phyloP scores from a whole-genome alignment of 768 basidiomycete species.

The Suillus subalutaceus region DNA sequence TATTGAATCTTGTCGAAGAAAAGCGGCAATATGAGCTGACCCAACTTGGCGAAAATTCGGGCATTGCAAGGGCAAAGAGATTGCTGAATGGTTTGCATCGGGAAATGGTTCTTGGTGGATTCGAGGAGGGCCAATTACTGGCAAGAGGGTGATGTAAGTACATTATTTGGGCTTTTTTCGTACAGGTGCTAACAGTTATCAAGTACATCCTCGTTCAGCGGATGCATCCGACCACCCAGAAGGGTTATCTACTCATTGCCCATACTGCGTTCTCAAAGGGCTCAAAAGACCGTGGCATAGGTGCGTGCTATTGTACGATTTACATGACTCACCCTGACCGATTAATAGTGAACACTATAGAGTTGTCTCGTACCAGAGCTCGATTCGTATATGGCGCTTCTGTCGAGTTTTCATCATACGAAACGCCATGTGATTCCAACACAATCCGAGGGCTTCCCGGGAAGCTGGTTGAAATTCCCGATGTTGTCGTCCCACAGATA shows the following conservation, averaged over 20 bases:
- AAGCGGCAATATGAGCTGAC: constrained; percentile 77
- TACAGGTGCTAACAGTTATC: constrained; percentile 8
- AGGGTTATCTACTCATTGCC: constrained; percentile 89
- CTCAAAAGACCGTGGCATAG: constrained; percentile 75
- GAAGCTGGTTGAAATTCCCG: constrained; percentile 63
- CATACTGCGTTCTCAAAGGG: constrained; percentile 92
- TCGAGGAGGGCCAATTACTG: constrained; percentile 94
- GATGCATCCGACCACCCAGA: constrained; percentile 87
- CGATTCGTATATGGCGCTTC: constrained; percentile 82
- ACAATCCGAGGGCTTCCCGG: constrained; percentile 74
- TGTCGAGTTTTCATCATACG: constrained; percentile 69
- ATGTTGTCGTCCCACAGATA: constrained; percentile 61
- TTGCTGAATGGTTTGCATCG: constrained; percentile 85
- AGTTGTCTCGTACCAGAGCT: constrained; percentile 77
- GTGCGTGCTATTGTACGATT: constrained; percentile 45
- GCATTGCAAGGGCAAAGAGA: constrained; percentile 62
- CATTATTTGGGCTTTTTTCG: not conserved
- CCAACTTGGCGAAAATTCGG: constrained; percentile 55
- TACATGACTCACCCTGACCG: not conserved
- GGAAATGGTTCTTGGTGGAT: constrained; percentile 89
- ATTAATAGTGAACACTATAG: constrained; percentile 74
- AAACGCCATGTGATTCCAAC: constrained; percentile 48
- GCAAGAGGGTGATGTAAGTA: constrained; percentile 90
- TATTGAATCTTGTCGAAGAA: constrained; percentile 89
- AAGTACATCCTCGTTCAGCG: constrained; percentile 95